These are phyloP conservation scores for Claviceps sp. DNA, from an alignment of 2,329 filamentous ascomycete species.

Conservation along the genomic window DNA sequence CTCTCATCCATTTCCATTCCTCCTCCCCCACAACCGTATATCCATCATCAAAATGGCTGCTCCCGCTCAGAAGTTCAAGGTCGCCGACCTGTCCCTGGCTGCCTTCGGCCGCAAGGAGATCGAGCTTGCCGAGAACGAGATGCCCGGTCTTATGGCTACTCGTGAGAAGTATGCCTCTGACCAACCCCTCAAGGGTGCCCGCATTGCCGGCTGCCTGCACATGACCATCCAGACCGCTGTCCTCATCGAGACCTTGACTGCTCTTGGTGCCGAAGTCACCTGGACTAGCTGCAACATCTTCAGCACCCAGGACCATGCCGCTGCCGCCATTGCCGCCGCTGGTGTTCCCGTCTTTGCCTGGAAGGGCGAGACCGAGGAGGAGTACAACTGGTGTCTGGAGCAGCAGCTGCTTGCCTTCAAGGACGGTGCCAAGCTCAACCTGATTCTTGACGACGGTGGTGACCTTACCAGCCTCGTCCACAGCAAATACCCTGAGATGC, in stretches of 20 bases:
- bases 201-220: constrained; percentile 96
- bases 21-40: constrained; percentile 6
- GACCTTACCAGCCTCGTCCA: constrained; percentile 93
- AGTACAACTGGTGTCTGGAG: constrained; percentile 99
- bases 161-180: constrained; percentile 80
- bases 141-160: constrained; percentile 96
- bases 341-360: constrained; percentile 76
- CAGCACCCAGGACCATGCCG: constrained; percentile 97
- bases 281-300: constrained; percentile 99
- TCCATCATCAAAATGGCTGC: constrained; percentile 44
- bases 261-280: constrained; percentile 94
- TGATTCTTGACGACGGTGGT: constrained; percentile 98
- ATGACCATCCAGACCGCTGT: constrained; percentile 99
- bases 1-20: constrained; percentile 8
- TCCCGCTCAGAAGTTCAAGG: constrained; percentile 91
- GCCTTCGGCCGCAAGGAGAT: constrained; percentile 99
- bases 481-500: constrained; percentile 96
- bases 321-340: constrained; percentile 86
- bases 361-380: constrained; percentile 94
- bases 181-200: constrained; percentile 87
- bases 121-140: constrained; percentile 90
- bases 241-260: constrained; percentile 91
- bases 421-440: constrained; percentile 89
- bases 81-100: constrained; percentile 93
- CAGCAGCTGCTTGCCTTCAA: constrained; percentile 97